Base-by-base conservation (phyloP, 1,284 basidiomycete genomes). In the Heterobasidion occidentale region DNA sequence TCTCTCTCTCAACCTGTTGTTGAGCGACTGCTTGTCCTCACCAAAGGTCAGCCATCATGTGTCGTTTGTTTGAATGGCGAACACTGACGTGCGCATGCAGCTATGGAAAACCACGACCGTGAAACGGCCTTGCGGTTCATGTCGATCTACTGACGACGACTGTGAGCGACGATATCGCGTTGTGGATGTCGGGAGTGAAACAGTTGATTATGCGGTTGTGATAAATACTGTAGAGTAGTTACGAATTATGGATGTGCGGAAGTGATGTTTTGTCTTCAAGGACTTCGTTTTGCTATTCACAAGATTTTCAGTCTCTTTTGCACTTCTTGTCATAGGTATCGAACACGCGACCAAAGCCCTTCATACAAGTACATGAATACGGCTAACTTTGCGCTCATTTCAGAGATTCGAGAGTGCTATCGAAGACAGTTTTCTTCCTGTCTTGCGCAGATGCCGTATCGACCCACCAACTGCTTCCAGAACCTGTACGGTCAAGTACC, bases 171-270 rank as follows among this genome's bases (percentile, higher is more conserved):
- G 90, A 93, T 63, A 90, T 93, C 68, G 88, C 84, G 8, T 66
- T 91, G 60, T 94, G 90, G 92, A 92, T 91, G 84, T 85, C 90
- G 15, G 90, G 87, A 15, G 73, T 94, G 56, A 94, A 93, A 71
- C 90, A 92, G 70, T 71, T 94, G 63, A 87, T 90, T 65, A 74
- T 83, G 74, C 77, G 80, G 62, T 63, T 90, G 61, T 75, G 63
- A 65, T 19, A 7, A n/a, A 42, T 42, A n/a, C 7, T 12, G 38
- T 12, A 12, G 38, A 42, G 11, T 11, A 12, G 38, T 42, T 42
- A 42, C n/a, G 38, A n/a, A 42, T 11, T n/a, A 11, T 15, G n/a
- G 38, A 42, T 42, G 27, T 27, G 27, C n/a, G n/a, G 38, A n/a
- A 42, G 11, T 42, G 38, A 42, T 42, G 38, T 42, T 42, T 42